Evolutionary conservation across 2,329 filamentous ascomycete genomes (phyloP), one percentile per base, ranked within the genome.

Genomic region (Colletotrichum brevisporum): DNA sequence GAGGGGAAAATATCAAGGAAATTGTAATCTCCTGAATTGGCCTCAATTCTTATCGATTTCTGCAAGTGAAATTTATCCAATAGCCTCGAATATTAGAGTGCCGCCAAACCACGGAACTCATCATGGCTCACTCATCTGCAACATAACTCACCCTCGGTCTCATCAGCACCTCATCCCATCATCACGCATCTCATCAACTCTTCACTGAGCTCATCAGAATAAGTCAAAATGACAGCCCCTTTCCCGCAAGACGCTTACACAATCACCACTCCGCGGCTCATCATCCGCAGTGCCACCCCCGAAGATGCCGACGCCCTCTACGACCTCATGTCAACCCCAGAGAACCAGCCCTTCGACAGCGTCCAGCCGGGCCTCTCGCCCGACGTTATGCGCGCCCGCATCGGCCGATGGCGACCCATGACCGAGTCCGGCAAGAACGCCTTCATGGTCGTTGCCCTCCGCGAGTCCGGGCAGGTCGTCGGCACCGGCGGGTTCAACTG

Each of bases 241-340:
- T 71, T 71, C 27, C 68, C 68, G n/a, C 63, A 67, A 54, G 41
- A 57, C 18, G 61, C 52, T 12, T 64, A 71, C 36, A 47, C 51
- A 16, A 83, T 65, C 80, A 83, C 39, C 79, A 87, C 51, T 81
- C 85, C 16, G 78, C 77, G 79, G 43, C 76, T 84, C 26, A 78
- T 79, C 26, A 79, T 83, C 64, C 81, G 83, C 69, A 75, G 75
- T 18, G 80, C 78, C 1, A 73, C 76, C 9, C 27, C 41, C 9
- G 48, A 62, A 39, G 72, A 74, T 27, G 72, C 52, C 39, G 65
- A 63, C 0, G 71, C 58, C 5, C 58, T 73, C 41, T 47, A 60
- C 18, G 27, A 43, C 6, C 36, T 73, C 21, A 63, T 72, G 6
- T 69, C 53, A 6, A 53, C 74, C 9, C 73, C 69, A 0, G 69